phyloP scores from a whole-genome alignment of 1,284 basidiomycete genomes.

The Microbotryum scabiosae region DNA sequence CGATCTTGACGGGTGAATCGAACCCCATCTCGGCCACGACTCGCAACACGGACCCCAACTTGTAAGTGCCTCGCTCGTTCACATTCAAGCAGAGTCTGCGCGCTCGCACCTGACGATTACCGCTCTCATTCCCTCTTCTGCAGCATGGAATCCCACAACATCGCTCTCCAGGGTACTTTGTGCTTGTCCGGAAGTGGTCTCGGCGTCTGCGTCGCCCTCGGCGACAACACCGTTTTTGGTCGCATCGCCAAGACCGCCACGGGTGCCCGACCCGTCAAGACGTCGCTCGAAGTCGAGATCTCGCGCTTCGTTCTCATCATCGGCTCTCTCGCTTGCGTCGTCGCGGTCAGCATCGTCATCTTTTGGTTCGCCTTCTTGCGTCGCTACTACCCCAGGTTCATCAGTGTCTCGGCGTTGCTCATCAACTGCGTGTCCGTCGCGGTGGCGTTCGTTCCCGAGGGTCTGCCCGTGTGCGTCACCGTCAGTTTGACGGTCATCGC shows the following conservation, averaged over 20 bases:
- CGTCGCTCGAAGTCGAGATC: slow-evolving; percentile 29
- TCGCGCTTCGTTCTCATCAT: not conserved
- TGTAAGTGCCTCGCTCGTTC: not conserved
- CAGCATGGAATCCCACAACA: slow-evolving; percentile 47
- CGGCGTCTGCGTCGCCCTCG: slow-evolving; percentile 39
- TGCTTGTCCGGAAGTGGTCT: slow-evolving; percentile 53
- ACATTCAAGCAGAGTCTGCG: too few relatives aligned
- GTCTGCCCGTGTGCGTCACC: slow-evolving; percentile 44
- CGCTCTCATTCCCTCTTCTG: not conserved
- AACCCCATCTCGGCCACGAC: slow-evolving; percentile 51
- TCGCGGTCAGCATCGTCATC: slow-evolving; percentile 48
- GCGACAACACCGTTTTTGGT: slow-evolving; percentile 54
- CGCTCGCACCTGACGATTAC: too few relatives aligned
- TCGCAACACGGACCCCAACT: slow-evolving; percentile 50
- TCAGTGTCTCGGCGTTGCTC: slow-evolving; percentile 41
- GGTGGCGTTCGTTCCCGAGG: slow-evolving; percentile 52
- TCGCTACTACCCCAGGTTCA: slow-evolving; percentile 49
- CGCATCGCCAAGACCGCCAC: slow-evolving; percentile 52
- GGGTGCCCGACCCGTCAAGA: slow-evolving; percentile 44
- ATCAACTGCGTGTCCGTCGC: slow-evolving; percentile 35
- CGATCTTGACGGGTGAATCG: slow-evolving; percentile 55
- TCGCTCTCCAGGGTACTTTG: slow-evolving; percentile 57
- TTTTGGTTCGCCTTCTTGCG: slow-evolving; percentile 51
- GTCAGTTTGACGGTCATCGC: slow-evolving; percentile 48
- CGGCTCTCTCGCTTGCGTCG: slow-evolving; percentile 42